Conservation (phyloP, 495 filamentous ascomycete species). For the Aspergillus baeticus region DNA sequence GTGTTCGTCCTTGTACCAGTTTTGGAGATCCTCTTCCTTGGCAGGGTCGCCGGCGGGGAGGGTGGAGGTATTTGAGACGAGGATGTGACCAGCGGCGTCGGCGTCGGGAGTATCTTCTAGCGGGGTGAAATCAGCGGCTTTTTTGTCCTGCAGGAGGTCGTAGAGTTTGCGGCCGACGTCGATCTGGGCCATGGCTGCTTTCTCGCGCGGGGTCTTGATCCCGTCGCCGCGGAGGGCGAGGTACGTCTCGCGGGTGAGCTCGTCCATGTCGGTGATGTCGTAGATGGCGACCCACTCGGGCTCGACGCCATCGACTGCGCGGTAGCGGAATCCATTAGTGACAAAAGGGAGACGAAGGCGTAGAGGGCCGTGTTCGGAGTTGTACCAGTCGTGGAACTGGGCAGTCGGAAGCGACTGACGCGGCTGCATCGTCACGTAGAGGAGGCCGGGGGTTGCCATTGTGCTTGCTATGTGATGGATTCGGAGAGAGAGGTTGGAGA, state of each 20-base stretch:
- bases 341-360: conserved; percentile 72
- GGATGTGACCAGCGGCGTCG: conserved; percentile 58
- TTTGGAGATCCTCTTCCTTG: conserved; percentile 55
- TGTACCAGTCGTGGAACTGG: conserved; percentile 89
- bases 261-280: conserved; percentile 72
- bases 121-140: conserved; percentile 50
- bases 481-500: background rate
- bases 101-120: conserved; percentile 57
- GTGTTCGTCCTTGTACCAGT: conserved; percentile 75
- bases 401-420: conserved; percentile 56
- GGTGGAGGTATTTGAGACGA: conserved; percentile 60
- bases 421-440: conserved; percentile 80
- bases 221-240: conserved; percentile 59
- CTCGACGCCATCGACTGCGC: conserved; percentile 54
- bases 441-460: conserved; percentile 57
- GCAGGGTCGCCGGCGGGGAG: conserved; percentile 48
- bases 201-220: conserved; percentile 70
- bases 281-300: conserved; percentile 77
- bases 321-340: conserved; percentile 74
- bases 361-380: conserved; percentile 81
- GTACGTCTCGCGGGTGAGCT: conserved; percentile 64
- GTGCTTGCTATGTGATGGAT: conserved; percentile 7
- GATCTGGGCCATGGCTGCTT: conserved; percentile 72
- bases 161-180: conserved; percentile 67
- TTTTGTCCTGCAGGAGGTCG: conserved; percentile 56